phyloP scores from a whole-genome alignment of 2,329 filamentous ascomycete genomes.

The Rhynchosporium secalis region DNA sequence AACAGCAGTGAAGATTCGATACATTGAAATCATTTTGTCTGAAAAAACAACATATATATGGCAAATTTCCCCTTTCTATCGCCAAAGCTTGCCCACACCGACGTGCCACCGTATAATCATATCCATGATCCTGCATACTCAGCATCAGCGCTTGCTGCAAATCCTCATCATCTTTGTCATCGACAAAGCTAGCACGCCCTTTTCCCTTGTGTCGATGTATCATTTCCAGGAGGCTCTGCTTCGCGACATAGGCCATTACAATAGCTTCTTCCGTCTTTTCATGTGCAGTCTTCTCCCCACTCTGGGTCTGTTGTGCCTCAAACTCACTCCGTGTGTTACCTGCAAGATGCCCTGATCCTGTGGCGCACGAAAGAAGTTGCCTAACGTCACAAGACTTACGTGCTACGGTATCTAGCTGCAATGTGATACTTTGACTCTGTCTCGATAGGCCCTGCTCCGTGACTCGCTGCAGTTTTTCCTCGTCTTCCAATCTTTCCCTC shows the following conservation, averaged over 20 bases:
- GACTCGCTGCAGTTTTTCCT: neutral
- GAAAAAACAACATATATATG: too few relatives aligned
- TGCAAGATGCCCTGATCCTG: neutral
- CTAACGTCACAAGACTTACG: neutral
- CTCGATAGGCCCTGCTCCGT: neutral
- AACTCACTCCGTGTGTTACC: neutral
- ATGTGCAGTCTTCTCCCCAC: constrained; percentile 16
- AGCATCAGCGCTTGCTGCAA: neutral
- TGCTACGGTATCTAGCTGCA: neutral
- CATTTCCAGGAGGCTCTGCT: constrained; percentile 67
- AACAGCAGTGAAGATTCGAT: too few relatives aligned
- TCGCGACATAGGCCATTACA: constrained; percentile 73
- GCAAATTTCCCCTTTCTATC: neutral
- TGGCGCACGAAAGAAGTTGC: neutral
- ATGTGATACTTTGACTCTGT: neutral
- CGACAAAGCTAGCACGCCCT: neutral
- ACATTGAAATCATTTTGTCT: too few relatives aligned
- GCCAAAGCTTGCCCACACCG: neutral
- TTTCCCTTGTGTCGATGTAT: neutral
- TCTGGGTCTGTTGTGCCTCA: neutral
- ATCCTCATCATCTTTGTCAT: neutral
- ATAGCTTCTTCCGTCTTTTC: constrained; percentile 64
- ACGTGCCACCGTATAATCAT: neutral
- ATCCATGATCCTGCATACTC: neutral
- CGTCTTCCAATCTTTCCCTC: neutral